These are phyloP conservation scores for Hymenoscyphus fructigenus DNA, from an alignment of 2,329 filamentous ascomycete species.

Conservation along the genomic window DNA sequence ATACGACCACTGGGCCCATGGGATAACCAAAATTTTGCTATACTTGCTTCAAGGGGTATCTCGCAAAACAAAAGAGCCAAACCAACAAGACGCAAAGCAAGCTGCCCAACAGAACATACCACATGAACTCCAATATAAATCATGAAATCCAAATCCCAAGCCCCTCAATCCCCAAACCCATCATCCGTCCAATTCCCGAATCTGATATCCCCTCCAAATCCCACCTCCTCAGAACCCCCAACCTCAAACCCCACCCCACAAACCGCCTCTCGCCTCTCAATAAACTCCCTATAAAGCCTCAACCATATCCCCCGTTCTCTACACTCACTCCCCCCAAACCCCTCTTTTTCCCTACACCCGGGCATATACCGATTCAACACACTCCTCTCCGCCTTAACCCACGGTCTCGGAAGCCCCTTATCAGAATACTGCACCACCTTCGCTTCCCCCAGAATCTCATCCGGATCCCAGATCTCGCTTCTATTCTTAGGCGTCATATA, in stretches of 20 bases:
- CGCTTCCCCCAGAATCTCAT: slow-evolving; percentile 48
- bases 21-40: not conserved
- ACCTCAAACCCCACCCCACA: slow-evolving; percentile 33
- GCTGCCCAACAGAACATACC: not conserved
- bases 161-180: not conserved
- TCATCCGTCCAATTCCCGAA: not conserved
- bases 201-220: not conserved
- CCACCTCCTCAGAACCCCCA: slow-evolving; percentile 19
- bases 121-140: not conserved
- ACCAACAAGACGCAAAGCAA: not conserved
- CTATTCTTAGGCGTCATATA: slow-evolving; percentile 47
- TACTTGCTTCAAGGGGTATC: not conserved
- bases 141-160: not conserved
- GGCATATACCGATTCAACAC: slow-evolving; percentile 35
- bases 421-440: slow-evolving; percentile 62
- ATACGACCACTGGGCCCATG: not conserved
- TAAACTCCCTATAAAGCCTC: slow-evolving; percentile 31
- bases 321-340: slow-evolving; percentile 34
- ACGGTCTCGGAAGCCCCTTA: slow-evolving; percentile 60
- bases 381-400: slow-evolving; percentile 38
- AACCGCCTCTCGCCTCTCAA: slow-evolving; percentile 26
- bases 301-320: slow-evolving; percentile 32
- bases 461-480: slow-evolving; percentile 51
- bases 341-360: slow-evolving; percentile 28
- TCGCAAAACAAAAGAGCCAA: not conserved